Evolutionary conservation across 306 rosid genomes (phyloP).

Genomic region (Vigna mungo): DNA sequence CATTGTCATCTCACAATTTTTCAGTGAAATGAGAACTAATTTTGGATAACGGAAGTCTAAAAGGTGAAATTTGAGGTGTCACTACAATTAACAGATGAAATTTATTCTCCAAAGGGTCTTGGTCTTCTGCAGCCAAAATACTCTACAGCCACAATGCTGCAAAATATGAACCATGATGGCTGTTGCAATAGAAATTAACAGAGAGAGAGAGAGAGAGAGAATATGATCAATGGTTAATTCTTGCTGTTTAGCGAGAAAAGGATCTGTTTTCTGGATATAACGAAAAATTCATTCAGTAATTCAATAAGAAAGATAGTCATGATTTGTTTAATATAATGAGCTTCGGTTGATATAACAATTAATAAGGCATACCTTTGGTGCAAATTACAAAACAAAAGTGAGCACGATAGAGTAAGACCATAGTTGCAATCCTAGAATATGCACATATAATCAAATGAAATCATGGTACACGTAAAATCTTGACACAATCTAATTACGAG

Average conservation of each 20-base stretch:
- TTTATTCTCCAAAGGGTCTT: background rate
- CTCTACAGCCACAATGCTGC: too few species aligned
- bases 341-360: background rate
- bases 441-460: conserved; percentile 26
- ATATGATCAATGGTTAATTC: too few species aligned
- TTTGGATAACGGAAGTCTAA: background rate
- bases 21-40: background rate
- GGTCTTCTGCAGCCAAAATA: too few species aligned
- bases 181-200: too few species aligned
- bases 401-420: background rate
- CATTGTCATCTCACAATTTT: background rate
- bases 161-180: too few species aligned
- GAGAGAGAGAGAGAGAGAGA: too few species aligned
- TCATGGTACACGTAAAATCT: conserved; percentile 36
- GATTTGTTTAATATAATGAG: background rate
- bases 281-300: background rate
- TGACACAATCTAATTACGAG: conserved; percentile 12
- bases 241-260: too few species aligned
- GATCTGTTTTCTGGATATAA: too few species aligned
- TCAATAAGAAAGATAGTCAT: background rate
- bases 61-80: background rate
- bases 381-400: conserved; percentile 15
- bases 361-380: background rate
- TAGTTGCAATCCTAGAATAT: conserved; percentile 36
- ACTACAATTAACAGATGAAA: background rate